These are phyloP conservation scores for Russula sp. DNA, from an alignment of 768 basidiomycete genomes.

Conservation along the genomic window DNA sequence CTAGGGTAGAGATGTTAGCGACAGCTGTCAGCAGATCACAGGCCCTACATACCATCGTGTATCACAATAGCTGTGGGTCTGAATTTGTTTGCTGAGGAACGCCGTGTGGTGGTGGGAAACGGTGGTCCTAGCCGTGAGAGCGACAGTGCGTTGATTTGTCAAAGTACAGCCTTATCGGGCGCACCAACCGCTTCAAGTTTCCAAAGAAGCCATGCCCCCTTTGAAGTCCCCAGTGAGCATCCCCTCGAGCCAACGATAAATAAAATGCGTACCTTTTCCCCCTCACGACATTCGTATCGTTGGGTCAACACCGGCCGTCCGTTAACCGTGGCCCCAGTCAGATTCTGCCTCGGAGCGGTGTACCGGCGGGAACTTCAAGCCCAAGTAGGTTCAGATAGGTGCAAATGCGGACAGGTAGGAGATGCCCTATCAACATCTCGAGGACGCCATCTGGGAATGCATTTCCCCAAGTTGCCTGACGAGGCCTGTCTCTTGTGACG, in stretches of 20 bases:
- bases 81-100: constrained; percentile 6
- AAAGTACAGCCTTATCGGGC: background rate
- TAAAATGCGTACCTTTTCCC: constrained; percentile 2
- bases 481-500: constrained; percentile 10
- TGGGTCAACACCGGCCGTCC: constrained; percentile 11
- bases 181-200: constrained; percentile 7
- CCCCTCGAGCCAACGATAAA: background rate
- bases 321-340: constrained; percentile 8
- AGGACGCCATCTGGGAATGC: constrained; percentile 13
- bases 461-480: constrained; percentile 11
- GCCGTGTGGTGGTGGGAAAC: constrained; percentile 12
- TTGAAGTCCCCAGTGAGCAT: background rate
- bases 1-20: background rate
- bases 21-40: background rate
- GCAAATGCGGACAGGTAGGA: background rate
- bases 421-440: constrained; percentile 12
- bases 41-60: constrained; percentile 1
- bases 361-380: constrained; percentile 10
- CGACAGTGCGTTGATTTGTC: background rate
- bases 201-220: background rate
- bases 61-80: background rate
- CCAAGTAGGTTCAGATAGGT: background rate
- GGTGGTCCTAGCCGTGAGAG: background rate
- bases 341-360: constrained; percentile 4
- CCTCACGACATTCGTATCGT: constrained; percentile 5